These are phyloP conservation scores for Thermoascus crustaceus DNA, from an alignment of 2,329 filamentous ascomycete genomes.

Conservation along the genomic window DNA sequence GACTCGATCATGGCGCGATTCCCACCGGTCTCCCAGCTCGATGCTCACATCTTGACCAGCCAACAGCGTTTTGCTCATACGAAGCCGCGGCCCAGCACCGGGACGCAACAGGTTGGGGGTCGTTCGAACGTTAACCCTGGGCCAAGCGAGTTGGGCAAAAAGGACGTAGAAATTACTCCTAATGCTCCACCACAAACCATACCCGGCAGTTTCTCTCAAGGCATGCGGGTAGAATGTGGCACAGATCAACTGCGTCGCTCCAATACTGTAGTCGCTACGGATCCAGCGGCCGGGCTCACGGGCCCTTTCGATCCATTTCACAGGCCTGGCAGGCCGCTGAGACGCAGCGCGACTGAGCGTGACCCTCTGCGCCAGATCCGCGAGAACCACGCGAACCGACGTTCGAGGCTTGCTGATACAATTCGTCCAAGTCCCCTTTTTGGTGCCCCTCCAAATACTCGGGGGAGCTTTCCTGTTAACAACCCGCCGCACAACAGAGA, in stretches of 20 bases:
- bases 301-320: constrained; percentile 17
- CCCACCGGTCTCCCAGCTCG: constrained; percentile 31
- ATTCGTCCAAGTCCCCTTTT: too few species aligned
- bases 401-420: constrained; percentile 1
- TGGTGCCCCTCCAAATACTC: too few species aligned
- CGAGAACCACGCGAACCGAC: constrained; percentile 2
- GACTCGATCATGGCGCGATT: constrained; percentile 22
- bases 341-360: constrained; percentile 23
- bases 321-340: constrained; percentile 8
- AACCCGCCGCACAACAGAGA: constrained; percentile 2
- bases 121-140: background rate
- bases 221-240: background rate
- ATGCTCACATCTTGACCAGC: constrained; percentile 25
- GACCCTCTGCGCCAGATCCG: constrained; percentile 11
- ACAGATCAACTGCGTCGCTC: constrained; percentile 11
- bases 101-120: background rate
- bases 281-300: constrained; percentile 16
- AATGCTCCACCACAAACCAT: background rate
- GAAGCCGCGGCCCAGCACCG: background rate
- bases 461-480: constrained; percentile 21
- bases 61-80: constrained; percentile 9
- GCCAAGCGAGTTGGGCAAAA: background rate
- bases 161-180: background rate
- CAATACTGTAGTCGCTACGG: constrained; percentile 18
- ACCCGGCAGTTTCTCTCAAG: background rate